Percentiles rank a stretch among this genome's conserved stretches.
Evolutionary conservation across 305 asterid species (phyloP).

Genomic region (Solanum chacoense): DNA sequence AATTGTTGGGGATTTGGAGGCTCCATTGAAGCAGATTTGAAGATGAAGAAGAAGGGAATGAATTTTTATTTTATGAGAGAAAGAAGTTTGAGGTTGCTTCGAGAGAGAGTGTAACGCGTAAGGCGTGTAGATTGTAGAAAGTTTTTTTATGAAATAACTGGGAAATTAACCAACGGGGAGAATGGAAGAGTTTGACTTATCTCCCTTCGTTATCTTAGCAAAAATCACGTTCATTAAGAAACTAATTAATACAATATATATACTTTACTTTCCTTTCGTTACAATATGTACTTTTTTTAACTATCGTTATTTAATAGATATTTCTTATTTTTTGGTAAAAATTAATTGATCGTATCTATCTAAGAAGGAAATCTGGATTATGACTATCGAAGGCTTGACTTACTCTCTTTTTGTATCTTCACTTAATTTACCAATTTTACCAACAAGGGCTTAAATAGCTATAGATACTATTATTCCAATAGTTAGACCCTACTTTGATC

Average conservation of each 20-base stretch:
- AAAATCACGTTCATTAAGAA: not conserved
- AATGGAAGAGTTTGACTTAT: not conserved
- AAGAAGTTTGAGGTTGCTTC: not conserved
- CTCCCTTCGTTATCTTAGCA: not conserved
- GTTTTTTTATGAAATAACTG: not conserved
- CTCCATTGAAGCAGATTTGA: not conserved
- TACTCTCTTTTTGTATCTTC: not conserved
- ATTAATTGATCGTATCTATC: not conserved
- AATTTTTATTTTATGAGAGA: not conserved
- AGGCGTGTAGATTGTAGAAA: not conserved
- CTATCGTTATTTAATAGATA: too few species aligned
- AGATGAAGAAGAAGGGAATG: not conserved
- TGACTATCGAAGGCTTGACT: too few species aligned
- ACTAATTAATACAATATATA: too few species aligned
- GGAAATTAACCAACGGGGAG: not conserved
- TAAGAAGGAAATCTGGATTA: too few species aligned
- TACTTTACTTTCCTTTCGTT: not conserved
- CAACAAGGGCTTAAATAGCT: not conserved
- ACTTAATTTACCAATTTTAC: not conserved
- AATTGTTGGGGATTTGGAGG: constrained; percentile 30
- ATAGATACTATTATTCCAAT: not conserved
- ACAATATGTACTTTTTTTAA: too few species aligned
- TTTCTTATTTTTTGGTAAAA: too few species aligned
- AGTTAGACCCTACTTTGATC: not conserved
- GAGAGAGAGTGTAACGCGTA: not conserved